Base-by-base conservation (phyloP, 1,284 basidiomycete genomes). In the Mycena citricolor region DNA sequence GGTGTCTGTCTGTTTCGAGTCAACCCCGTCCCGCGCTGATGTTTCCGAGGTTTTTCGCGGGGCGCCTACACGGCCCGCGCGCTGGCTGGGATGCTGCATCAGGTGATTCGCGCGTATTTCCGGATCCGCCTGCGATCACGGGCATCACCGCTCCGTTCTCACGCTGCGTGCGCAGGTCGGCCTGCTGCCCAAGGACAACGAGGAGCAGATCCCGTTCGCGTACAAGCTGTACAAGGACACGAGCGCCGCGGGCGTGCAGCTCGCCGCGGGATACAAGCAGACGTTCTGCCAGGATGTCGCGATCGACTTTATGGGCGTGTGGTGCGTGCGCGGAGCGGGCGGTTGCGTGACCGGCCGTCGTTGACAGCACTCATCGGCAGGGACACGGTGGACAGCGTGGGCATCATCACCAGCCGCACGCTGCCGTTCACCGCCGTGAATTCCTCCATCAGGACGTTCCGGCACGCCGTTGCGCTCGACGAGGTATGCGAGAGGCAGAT, bases 61-160 rank as follows among this genome's bases (percentile, higher is more conserved):
- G 86, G 86, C 2, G 83, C 87, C 11, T 89, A 88, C 55, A 87
- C 83, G 4, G 86, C 86, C 7, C 32, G 86, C 28, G 83, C 84
- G 8, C 66, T 90, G 19, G 86, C 79, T 23, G 86, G 86, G 11
- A 75, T 84, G 63, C 60, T 73, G 14, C 59, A 69, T 54, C 71
- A 71, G 62, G 76, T 73, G 44, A 45, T n/a, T n/a, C n/a, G 36
- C 8, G 8, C 13, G 20, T 14, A 32, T 17, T 25, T 16, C 19
- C 19, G 23, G 8, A 16, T 3, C 4, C 25, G 24, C 17, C 12
- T 20, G n/a, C n/a, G n/a, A n/a, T n/a, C n/a, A n/a, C n/a, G n/a
- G n/a, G n/a, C n/a, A n/a, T n/a, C n/a, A n/a, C n/a, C n/a, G n/a
- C n/a, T n/a, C n/a, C n/a, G n/a, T n/a, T n/a, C n/a, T n/a, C n/a